phyloP scores from a whole-genome alignment of 2,329 filamentous ascomycete species.

The Lecanosticta acicola region DNA sequence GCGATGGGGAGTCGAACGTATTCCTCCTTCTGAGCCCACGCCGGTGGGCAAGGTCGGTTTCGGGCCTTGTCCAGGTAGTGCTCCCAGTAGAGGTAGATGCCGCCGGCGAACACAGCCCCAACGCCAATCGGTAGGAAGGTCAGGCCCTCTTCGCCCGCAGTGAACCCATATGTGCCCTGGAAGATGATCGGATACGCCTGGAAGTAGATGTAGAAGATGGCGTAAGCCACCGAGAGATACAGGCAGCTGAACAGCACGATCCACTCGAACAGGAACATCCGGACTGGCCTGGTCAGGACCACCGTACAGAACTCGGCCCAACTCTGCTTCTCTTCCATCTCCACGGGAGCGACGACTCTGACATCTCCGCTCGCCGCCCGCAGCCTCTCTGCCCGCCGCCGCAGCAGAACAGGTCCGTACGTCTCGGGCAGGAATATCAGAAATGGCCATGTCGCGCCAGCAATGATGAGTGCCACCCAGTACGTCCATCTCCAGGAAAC shows the following conservation, averaged over 20 bases:
- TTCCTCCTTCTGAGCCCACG: constrained; percentile 60
- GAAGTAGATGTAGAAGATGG: constrained; percentile 67
- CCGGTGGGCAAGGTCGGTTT: constrained; percentile 33
- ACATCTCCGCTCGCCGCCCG: constrained; percentile 53
- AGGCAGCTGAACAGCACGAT: constrained; percentile 69
- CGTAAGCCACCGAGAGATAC: constrained; percentile 59
- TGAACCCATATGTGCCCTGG: constrained; percentile 56
- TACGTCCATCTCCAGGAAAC: constrained; percentile 66
- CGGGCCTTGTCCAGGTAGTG: constrained; percentile 51
- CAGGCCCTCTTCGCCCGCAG: constrained; percentile 59
- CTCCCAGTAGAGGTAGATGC: constrained; percentile 63
- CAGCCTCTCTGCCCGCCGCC: constrained; percentile 48
- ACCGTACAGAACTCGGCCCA: constrained; percentile 58
- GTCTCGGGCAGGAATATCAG: constrained; percentile 56
- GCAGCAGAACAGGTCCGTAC: constrained; percentile 42
- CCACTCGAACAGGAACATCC: constrained; percentile 69
- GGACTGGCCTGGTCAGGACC: constrained; percentile 64
- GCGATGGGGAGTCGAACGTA: constrained; percentile 66
- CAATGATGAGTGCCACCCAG: constrained; percentile 65
- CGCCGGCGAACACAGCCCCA: constrained; percentile 55
- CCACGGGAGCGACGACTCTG: constrained; percentile 54
- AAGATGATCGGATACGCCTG: constrained; percentile 68
- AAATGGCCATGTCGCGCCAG: constrained; percentile 55
- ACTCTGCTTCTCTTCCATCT: constrained; percentile 54
- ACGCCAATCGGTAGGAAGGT: constrained; percentile 63